Percentiles rank a stretch among this genome's conserved stretches.
phyloP scores from a whole-genome alignment of 2,329 filamentous ascomycete genomes.

The Saccharata proteae region DNA sequence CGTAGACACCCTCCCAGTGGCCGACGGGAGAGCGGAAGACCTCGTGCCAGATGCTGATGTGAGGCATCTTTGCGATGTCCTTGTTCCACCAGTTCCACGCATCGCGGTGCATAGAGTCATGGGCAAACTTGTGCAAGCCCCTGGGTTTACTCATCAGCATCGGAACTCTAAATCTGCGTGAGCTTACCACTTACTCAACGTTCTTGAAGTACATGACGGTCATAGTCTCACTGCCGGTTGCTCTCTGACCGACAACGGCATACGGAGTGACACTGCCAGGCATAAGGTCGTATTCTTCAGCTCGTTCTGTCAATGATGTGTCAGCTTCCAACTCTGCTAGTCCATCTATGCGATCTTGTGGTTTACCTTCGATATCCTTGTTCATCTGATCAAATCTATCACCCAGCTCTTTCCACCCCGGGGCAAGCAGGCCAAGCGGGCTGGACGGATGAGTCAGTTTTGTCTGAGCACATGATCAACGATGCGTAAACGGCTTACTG shows the following conservation, averaged over 20 bases:
- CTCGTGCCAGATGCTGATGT: constrained; percentile 45
- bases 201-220: constrained; percentile 40
- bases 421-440: constrained; percentile 38
- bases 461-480: not conserved
- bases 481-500: constrained; percentile 13
- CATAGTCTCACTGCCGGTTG: constrained; percentile 29
- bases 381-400: constrained; percentile 30
- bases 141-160: too few species aligned
- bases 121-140: constrained; percentile 41
- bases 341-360: constrained; percentile 14
- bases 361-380: constrained; percentile 23
- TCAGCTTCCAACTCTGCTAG: not conserved
- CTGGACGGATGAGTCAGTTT: constrained; percentile 9
- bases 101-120: constrained; percentile 35
- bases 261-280: constrained; percentile 23
- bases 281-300: constrained; percentile 4
- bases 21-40: constrained; percentile 34
- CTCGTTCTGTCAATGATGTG: not conserved
- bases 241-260: constrained; percentile 23
- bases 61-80: constrained; percentile 18
- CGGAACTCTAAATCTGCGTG: too few species aligned
- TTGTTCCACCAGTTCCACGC: constrained; percentile 40
- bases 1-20: constrained; percentile 31
- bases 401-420: constrained; percentile 30
- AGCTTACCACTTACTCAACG: constrained; percentile 18